Conservation (phyloP, 139 green algal genomes). For the Pseudopediastrum boryanum region DNA sequence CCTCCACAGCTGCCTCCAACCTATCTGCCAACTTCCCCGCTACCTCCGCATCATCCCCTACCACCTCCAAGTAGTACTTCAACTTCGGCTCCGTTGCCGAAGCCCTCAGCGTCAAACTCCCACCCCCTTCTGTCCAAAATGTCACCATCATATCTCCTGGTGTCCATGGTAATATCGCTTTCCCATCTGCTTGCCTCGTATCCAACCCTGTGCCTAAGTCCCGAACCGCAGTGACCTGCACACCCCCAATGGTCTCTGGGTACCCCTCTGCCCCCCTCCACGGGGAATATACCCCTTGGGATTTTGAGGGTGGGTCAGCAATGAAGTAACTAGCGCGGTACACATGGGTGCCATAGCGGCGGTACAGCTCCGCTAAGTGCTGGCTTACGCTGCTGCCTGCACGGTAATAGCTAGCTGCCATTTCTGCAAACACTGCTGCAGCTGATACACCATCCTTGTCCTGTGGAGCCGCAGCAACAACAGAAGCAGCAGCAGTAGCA, state of each 20-base stretch:
- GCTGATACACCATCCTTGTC: slow-evolving; percentile 81
- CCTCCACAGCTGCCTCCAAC: slow-evolving; percentile 21
- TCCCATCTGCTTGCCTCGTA: slow-evolving; percentile 51
- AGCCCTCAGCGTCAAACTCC: slow-evolving; percentile 64
- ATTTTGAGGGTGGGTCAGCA: slow-evolving; percentile 52
- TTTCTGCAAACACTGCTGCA: slow-evolving; percentile 72
- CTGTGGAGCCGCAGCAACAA: slow-evolving; percentile 11
- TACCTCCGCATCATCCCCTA: neutral
- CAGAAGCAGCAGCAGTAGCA: too few species aligned
- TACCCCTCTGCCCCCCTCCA: slow-evolving; percentile 38
- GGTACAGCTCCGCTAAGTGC: slow-evolving; percentile 54
- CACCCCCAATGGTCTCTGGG: slow-evolving; percentile 16
- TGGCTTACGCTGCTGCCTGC: slow-evolving; percentile 44
- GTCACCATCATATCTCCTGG: slow-evolving; percentile 79
- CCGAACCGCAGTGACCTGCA: slow-evolving; percentile 39
- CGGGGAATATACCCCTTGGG: slow-evolving; percentile 58
- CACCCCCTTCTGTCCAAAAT: slow-evolving; percentile 51
- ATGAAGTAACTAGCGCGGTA: slow-evolving; percentile 70
- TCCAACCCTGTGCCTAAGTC: slow-evolving; percentile 72
- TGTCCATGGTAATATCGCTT: slow-evolving; percentile 64
- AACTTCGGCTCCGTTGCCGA: slow-evolving; percentile 81
- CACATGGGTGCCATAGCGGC: slow-evolving; percentile 58
- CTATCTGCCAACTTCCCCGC: slow-evolving; percentile 14
- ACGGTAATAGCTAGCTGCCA: slow-evolving; percentile 56
- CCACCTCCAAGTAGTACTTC: slow-evolving; percentile 77